Conservation (phyloP, 2,329 filamentous ascomycete species). For the Orbilia brochopaga region DNA sequence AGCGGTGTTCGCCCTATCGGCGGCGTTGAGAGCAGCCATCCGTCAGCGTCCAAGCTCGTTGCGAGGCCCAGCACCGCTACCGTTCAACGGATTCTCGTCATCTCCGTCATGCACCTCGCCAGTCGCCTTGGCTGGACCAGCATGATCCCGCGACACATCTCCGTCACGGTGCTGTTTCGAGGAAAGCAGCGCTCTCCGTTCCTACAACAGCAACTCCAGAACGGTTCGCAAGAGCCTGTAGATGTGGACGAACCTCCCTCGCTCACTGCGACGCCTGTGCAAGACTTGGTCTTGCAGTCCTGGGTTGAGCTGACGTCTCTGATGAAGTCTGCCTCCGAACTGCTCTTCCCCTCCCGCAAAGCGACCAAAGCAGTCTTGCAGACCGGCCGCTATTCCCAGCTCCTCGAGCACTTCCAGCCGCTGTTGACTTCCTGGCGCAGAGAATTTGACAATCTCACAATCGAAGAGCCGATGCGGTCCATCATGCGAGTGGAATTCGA, state of each 20-base stretch:
- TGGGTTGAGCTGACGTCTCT: conserved; percentile 93
- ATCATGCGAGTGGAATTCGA: conserved; percentile 94
- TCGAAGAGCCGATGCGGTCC: conserved; percentile 70
- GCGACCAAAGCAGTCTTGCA: conserved; percentile 89
- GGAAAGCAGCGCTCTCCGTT: conserved; percentile 47
- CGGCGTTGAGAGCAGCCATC: conserved; percentile 39
- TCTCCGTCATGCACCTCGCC: conserved; percentile 92
- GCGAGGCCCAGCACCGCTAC: conserved; percentile 46
- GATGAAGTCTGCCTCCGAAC: conserved; percentile 88
- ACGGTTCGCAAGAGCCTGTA: conserved; percentile 37
- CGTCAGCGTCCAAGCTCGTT: conserved; percentile 42
- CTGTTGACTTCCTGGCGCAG: conserved; percentile 78
- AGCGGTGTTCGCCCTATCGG: conserved; percentile 36
- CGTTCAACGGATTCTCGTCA: conserved; percentile 68
- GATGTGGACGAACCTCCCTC: conserved; percentile 43
- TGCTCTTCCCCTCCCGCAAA: conserved; percentile 83
- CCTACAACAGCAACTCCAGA: conserved; percentile 45
- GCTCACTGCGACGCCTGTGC: conserved; percentile 41
- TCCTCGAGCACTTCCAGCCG: conserved; percentile 80
- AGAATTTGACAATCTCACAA: conserved; percentile 78
- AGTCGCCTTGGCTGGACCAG: conserved; percentile 90
- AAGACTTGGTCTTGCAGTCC: conserved; percentile 65
- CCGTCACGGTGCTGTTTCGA: conserved; percentile 50
- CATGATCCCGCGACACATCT: conserved; percentile 71
- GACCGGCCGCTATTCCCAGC: conserved; percentile 79